Conservation (phyloP, 140 eudicot species). For the Ambrosia hybrid region DNA sequence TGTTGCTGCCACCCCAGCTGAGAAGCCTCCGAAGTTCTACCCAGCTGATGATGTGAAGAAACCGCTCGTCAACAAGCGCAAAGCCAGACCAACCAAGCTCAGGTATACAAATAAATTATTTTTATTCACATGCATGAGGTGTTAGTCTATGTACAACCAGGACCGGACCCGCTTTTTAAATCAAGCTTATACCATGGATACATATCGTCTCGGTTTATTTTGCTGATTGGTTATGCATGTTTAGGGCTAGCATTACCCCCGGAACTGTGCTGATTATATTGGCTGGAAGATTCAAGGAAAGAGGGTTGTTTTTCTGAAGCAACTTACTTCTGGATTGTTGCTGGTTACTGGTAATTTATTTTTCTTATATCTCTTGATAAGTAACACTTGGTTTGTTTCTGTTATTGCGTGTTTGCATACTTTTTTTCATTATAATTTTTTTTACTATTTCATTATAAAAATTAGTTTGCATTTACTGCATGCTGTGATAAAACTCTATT, state of each 20-base stretch:
- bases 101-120: not conserved
- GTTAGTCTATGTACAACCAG: no score
- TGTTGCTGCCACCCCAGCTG: constrained; percentile 6
- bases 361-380: not conserved
- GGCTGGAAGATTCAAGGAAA: constrained; percentile 16
- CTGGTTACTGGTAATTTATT: constrained; percentile 16
- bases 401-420: not conserved
- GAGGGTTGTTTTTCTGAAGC: constrained; percentile 18
- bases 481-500: not conserved
- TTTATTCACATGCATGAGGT: no score
- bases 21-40: constrained; percentile 12
- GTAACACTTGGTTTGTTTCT: not conserved
- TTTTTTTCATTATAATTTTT: not conserved
- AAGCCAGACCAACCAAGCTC: constrained; percentile 13
- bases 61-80: constrained; percentile 14
- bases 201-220: no score
- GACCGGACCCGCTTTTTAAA: no score
- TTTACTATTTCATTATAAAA: not conserved
- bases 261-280: constrained; percentile 16
- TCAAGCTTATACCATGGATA: no score
- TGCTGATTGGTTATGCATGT: not conserved
- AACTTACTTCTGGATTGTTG: constrained; percentile 16
- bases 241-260: constrained; percentile 11
- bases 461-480: not conserved
- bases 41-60: constrained; percentile 14